Evolutionary conservation across 305 asterid species (phyloP).

Genomic region (Fraxinus albicans): DNA sequence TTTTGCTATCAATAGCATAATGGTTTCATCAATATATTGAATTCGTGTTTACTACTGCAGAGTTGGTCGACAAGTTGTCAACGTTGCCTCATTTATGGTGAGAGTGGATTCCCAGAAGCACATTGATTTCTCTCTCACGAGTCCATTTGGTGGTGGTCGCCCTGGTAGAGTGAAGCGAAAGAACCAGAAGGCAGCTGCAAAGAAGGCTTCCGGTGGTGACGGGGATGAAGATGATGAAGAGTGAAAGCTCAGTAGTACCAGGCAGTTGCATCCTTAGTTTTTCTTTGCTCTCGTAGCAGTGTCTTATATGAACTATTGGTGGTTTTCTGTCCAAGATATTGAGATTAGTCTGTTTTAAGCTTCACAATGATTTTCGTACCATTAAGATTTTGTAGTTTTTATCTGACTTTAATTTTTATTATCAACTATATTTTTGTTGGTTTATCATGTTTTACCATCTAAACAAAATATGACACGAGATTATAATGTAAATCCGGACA

Average conservation of each 20-base stretch:
- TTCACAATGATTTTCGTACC: conserved; percentile 8
- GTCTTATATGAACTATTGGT: neutral
- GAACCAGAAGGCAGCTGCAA: conserved; percentile 58
- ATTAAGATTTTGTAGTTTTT: neutral
- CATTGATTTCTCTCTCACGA: conserved; percentile 58
- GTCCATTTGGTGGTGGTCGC: conserved; percentile 63
- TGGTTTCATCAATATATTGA: neutral
- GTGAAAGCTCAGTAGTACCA: conserved; percentile 21
- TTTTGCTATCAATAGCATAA: neutral
- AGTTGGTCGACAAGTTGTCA: conserved; percentile 64
- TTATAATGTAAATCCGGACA: neutral
- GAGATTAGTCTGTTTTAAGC: neutral
- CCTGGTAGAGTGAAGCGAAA: conserved; percentile 65
- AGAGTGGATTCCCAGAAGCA: conserved; percentile 60
- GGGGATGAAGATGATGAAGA: conserved; percentile 61
- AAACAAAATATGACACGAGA: neutral
- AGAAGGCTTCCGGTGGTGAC: conserved; percentile 63
- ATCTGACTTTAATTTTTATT: neutral
- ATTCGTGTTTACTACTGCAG: conserved; percentile 20
- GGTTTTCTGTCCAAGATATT: conserved; percentile 20
- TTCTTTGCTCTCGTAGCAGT: neutral
- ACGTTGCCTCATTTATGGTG: conserved; percentile 58
- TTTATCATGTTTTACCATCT: neutral
- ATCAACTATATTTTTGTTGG: neutral
- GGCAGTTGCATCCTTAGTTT: neutral